Conservation (phyloP, 495 filamentous ascomycete genomes). For the Pyrenopolyporus hunteri region DNA sequence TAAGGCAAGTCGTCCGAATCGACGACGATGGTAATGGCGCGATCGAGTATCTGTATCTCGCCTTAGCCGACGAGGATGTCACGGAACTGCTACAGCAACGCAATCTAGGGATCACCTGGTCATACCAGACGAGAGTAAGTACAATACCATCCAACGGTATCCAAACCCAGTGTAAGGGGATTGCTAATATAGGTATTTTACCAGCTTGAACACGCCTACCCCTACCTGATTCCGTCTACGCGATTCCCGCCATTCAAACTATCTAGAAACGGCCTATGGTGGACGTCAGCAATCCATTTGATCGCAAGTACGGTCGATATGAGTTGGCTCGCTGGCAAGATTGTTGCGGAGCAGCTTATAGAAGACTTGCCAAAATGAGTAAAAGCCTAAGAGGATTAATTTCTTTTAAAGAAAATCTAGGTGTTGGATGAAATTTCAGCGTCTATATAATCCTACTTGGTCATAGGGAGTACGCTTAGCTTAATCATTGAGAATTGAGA, state of each 20-base stretch:
- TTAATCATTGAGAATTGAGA: conserved; percentile 16
- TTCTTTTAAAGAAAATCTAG: too few relatives aligned
- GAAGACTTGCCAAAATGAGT: conserved; percentile 7
- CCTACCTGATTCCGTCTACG: conserved; percentile 19
- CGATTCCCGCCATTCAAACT: conserved; percentile 31
- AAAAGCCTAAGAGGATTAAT: not conserved
- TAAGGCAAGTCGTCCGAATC: conserved; percentile 20
- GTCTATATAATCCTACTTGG: not conserved
- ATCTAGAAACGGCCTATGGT: conserved; percentile 36
- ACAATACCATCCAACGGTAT: not conserved
- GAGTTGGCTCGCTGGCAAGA: conserved; percentile 38
- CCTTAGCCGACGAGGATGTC: conserved; percentile 20
- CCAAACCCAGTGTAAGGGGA: too few relatives aligned
- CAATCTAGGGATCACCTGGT: conserved; percentile 31
- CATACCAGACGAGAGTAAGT: conserved; percentile 30
- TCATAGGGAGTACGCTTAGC: not conserved
- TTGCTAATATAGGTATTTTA: too few relatives aligned
- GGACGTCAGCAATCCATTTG: conserved; percentile 36
- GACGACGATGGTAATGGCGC: not conserved
- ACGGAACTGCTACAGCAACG: conserved; percentile 10
- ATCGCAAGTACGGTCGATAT: conserved; percentile 33
- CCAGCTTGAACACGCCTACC: conserved; percentile 37
- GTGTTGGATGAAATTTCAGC: too few relatives aligned
- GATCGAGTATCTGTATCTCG: conserved; percentile 37
- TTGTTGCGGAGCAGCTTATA: conserved; percentile 35